Conservation (phyloP, 805 yeast species). For the Isabelozyma pseudorhagii region DNA sequence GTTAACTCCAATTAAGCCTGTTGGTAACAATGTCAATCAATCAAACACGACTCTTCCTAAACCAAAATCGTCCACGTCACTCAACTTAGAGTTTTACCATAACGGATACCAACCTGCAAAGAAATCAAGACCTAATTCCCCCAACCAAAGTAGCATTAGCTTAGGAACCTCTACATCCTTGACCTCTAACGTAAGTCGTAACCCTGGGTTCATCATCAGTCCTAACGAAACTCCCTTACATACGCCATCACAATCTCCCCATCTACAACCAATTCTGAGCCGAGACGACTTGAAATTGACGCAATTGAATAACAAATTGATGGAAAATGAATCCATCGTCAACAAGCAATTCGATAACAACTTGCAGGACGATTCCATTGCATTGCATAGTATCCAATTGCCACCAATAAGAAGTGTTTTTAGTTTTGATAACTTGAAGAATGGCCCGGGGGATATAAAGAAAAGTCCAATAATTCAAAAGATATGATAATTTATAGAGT, state of each 20-base stretch:
- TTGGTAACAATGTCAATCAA: constrained; percentile 1
- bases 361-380: constrained; percentile 20
- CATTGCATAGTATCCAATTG: constrained; percentile 37
- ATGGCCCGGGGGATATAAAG: not conserved
- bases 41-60: constrained; percentile 14
- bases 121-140: constrained; percentile 49
- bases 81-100: constrained; percentile 32
- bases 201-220: constrained; percentile 25
- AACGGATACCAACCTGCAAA: constrained; percentile 20
- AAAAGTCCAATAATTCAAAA: not conserved
- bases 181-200: constrained; percentile 1
- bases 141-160: constrained; percentile 16
- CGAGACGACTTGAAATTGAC: constrained; percentile 6
- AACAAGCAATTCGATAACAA: constrained; percentile 6
- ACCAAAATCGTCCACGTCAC: constrained; percentile 28
- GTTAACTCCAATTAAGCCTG: constrained; percentile 43
- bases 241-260: constrained; percentile 51
- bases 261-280: constrained; percentile 23
- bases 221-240: constrained; percentile 49
- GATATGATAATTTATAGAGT: not conserved
- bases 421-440: constrained; percentile 15
- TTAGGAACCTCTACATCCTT: constrained; percentile 1
- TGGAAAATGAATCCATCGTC: constrained; percentile 6
- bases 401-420: constrained; percentile 42
- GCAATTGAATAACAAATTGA: constrained; percentile 21